Evolutionary conservation across 306 rosid species (phyloP).

Genomic region (Sechiopsis laciniata): DNA sequence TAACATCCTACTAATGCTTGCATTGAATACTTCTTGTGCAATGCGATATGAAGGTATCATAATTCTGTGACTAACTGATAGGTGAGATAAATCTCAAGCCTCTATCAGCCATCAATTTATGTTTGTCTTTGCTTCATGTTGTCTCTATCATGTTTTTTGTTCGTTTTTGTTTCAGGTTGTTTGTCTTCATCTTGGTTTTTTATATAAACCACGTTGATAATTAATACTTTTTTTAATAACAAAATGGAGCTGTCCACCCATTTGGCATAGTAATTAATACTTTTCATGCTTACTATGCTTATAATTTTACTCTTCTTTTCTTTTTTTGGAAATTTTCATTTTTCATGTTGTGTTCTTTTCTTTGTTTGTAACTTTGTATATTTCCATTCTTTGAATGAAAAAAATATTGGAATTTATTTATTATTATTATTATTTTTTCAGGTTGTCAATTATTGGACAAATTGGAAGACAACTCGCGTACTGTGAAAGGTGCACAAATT

Average conservation of each 20-base stretch:
- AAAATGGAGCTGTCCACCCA: too few relatives aligned
- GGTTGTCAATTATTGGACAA: slow-evolving; percentile 62
- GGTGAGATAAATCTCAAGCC: background rate
- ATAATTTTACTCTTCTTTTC: background rate
- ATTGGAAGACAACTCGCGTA: slow-evolving; percentile 76
- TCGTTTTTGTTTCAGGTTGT: too few relatives aligned
- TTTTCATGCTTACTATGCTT: background rate
- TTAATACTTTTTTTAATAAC: too few relatives aligned
- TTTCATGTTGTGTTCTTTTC: background rate
- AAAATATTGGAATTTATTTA: too few relatives aligned
- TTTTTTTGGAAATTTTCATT: too few relatives aligned
- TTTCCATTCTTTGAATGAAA: background rate
- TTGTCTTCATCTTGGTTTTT: background rate
- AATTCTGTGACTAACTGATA: background rate
- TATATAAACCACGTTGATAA: background rate
- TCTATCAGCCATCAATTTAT: background rate
- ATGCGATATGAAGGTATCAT: background rate
- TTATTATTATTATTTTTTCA: too few relatives aligned
- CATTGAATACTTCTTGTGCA: background rate
- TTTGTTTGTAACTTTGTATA: background rate
- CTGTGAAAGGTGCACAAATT: slow-evolving; percentile 67
- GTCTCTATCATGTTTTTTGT: background rate
- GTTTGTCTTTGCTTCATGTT: background rate
- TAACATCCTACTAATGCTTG: slow-evolving; percentile 5
- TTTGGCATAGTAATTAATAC: background rate